Evolutionary conservation across 331 rosid species (phyloP).

Genomic region (Quercus lobata): DNA sequence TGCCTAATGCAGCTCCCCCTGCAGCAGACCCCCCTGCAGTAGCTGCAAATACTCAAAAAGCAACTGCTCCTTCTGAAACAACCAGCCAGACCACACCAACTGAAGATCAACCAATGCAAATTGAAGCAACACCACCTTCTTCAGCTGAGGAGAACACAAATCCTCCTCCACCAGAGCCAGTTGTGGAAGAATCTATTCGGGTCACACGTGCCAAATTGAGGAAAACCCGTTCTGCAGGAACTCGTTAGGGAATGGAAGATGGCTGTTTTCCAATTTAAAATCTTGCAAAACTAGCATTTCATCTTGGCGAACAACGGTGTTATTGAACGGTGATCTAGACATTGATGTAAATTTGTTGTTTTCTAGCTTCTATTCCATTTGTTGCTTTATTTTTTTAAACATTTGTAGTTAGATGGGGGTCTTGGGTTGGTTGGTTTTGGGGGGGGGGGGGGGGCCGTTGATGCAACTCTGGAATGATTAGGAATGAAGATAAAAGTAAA

Average conservation of each 20-base stretch:
- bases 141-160: conserved; percentile 39
- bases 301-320: conserved; percentile 30
- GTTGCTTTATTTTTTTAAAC: conserved; percentile 33
- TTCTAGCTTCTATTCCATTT: conserved; percentile 32
- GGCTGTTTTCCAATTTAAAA: conserved; percentile 14
- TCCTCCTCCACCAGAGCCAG: conserved; percentile 40
- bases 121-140: conserved; percentile 37
- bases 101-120: conserved; percentile 43
- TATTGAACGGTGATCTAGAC: conserved; percentile 34
- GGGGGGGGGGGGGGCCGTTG: background rate
- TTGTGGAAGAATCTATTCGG: conserved; percentile 52
- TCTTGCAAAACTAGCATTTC: conserved; percentile 18
- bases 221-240: conserved; percentile 41
- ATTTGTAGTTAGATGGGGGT: conserved; percentile 8
- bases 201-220: conserved; percentile 40
- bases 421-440: background rate
- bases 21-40: conserved; percentile 29
- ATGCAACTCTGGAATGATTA: background rate
- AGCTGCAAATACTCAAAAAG: conserved; percentile 31
- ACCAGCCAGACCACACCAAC: conserved; percentile 39
- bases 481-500: background rate
- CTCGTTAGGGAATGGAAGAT: conserved; percentile 28
- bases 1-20: conserved; percentile 41
- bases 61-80: conserved; percentile 38
- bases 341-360: conserved; percentile 52